Conservation (phyloP, 148 eudicot species). For the Nepenthes mirabilis region DNA sequence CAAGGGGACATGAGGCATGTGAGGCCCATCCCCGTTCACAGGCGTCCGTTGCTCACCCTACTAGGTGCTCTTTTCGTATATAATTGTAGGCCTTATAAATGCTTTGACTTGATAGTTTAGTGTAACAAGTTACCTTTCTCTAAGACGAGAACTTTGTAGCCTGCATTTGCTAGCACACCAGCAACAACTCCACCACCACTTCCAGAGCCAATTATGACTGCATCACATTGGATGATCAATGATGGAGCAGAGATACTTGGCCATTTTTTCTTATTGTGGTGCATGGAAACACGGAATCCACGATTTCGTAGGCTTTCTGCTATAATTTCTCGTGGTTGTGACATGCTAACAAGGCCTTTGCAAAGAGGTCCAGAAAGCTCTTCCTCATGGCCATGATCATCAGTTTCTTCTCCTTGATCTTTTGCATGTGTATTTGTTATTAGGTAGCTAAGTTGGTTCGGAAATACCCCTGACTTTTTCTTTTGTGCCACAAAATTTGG, state of each 20-base stretch:
- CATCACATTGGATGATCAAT: slow-evolving; percentile 48
- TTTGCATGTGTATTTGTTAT: slow-evolving; percentile 3
- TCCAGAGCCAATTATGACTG: slow-evolving; percentile 63
- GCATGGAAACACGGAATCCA: slow-evolving; percentile 29
- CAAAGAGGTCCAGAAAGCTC: slow-evolving; percentile 37
- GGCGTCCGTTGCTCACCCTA: no score
- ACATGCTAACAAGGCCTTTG: slow-evolving; percentile 27
- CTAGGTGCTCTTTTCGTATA: no score
- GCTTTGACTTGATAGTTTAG: background rate
- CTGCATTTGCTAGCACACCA: slow-evolving; percentile 57
- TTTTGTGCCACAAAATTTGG: slow-evolving; percentile 20
- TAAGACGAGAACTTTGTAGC: slow-evolving; percentile 62
- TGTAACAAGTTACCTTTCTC: slow-evolving; percentile 35
- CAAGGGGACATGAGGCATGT: no score
- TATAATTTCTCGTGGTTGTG: slow-evolving; percentile 15
- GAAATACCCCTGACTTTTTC: slow-evolving; percentile 1
- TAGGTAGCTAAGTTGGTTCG: background rate
- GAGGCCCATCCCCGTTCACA: no score
- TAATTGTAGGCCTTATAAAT: no score
- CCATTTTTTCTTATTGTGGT: slow-evolving; percentile 3
- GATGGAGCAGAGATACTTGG: slow-evolving; percentile 12
- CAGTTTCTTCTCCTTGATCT: slow-evolving; percentile 3
- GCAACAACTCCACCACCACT: slow-evolving; percentile 70
- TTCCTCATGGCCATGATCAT: slow-evolving; percentile 1
- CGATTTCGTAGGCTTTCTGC: slow-evolving; percentile 9